phyloP scores from a whole-genome alignment of 345 rosid species.

The Moricandia moricandioides region DNA sequence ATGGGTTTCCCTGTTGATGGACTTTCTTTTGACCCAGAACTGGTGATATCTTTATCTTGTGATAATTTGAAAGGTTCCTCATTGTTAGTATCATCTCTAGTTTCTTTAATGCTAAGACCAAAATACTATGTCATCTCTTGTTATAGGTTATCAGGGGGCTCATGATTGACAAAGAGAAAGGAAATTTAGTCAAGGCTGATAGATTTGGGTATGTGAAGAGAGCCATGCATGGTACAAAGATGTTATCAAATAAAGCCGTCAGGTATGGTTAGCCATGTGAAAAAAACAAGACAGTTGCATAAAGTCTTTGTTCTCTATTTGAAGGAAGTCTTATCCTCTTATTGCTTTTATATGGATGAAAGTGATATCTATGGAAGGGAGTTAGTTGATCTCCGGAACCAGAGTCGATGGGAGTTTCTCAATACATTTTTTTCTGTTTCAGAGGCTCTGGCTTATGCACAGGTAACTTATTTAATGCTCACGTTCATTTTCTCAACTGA shows the following conservation, averaged over 20 bases:
- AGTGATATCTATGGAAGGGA: conserved; percentile 97
- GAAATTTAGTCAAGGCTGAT: conserved; percentile 95
- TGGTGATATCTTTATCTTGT: conserved; percentile 49
- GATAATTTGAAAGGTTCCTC: conserved; percentile 2
- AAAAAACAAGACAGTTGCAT: too few species aligned
- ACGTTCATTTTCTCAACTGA: too few species aligned
- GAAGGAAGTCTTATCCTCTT: conserved; percentile 36
- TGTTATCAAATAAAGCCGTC: conserved; percentile 84
- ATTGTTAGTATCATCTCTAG: conserved; percentile 9
- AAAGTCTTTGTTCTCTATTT: conserved; percentile 1
- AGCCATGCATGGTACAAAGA: conserved; percentile 91
- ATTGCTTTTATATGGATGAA: conserved; percentile 46
- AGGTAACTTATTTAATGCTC: conserved; percentile 62
- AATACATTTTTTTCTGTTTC: conserved; percentile 94
- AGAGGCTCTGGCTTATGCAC: conserved; percentile 92
- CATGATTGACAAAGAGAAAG: conserved; percentile 92
- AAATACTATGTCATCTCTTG: background rate
- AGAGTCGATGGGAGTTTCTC: conserved; percentile 87
- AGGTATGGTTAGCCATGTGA: conserved; percentile 48
- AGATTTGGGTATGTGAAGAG: conserved; percentile 92
- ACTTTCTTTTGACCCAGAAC: conserved; percentile 81
- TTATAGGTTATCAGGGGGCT: conserved; percentile 87
- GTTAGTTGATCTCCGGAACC: conserved; percentile 87
- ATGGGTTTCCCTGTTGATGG: conserved; percentile 95
- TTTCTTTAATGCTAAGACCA: background rate